Evolutionary conservation across 2,329 filamentous ascomycete genomes (phyloP).

Genomic region (Ascochyta rabiei): DNA sequence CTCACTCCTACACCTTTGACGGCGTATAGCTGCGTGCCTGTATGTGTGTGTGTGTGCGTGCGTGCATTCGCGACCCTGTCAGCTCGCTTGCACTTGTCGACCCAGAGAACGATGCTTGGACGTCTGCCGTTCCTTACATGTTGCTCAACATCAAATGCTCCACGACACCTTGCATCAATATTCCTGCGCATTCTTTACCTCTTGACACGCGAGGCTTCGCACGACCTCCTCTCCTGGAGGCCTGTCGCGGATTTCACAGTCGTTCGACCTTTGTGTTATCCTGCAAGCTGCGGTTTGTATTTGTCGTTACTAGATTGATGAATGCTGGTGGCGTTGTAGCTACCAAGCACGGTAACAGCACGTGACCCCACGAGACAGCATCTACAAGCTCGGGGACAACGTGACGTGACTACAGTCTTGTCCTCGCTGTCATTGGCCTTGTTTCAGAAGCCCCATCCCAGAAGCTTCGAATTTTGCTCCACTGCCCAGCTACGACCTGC

Average conservation of each 20-base stretch:
- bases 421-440: background rate
- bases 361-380: background rate
- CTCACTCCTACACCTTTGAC: background rate
- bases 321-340: background rate
- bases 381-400: background rate
- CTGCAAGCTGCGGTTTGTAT: background rate
- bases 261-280: too few species aligned
- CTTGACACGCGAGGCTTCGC: background rate
- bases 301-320: background rate
- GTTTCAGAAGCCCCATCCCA: background rate
- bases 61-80: conserved; percentile 1
- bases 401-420: background rate
- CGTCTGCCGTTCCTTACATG: background rate
- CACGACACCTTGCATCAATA: background rate
- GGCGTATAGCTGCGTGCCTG: too few species aligned
- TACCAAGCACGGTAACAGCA: background rate
- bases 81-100: conserved; percentile 1
- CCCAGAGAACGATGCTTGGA: background rate
- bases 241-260: too few species aligned
- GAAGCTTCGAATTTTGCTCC: too few species aligned
- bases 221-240: too few species aligned
- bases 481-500: background rate
- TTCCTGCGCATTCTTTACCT: background rate
- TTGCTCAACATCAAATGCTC: background rate
- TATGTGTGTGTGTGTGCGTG: background rate